A percentile compares a stretch with the other conserved stretches of the same genome.
These are phyloP conservation scores for Exophiala oligosperma DNA, from an alignment of 2,329 filamentous ascomycete genomes.

Conservation along the genomic window DNA sequence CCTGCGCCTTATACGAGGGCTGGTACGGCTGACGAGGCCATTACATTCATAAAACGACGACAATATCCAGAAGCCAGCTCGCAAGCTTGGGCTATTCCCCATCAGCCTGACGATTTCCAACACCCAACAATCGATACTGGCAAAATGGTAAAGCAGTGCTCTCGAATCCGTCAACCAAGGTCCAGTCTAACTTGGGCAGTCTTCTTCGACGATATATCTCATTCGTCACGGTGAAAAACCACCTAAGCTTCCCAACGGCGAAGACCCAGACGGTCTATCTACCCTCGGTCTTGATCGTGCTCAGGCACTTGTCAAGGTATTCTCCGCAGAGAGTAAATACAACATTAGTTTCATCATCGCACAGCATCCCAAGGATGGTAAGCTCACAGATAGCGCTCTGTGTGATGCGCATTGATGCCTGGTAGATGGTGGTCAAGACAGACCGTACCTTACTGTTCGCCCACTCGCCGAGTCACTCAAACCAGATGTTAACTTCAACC, in stretches of 20 bases:
- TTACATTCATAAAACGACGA: neutral
- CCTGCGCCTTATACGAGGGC: neutral
- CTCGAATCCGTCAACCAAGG: neutral
- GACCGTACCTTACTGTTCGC: constrained; percentile 58
- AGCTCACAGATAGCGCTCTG: constrained; percentile 43
- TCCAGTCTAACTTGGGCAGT: neutral
- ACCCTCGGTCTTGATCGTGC: constrained; percentile 55
- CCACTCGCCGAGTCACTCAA: constrained; percentile 48
- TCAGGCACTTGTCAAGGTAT: constrained; percentile 60
- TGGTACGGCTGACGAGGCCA: neutral
- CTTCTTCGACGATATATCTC: constrained; percentile 55
- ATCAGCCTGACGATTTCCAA: neutral
- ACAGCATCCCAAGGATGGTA: constrained; percentile 48
- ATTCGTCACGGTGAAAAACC: constrained; percentile 68
- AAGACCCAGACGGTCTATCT: constrained; percentile 39
- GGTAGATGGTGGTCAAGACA: constrained; percentile 51
- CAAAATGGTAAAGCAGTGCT: neutral
- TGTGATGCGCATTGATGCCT: neutral
- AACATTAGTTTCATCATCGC: constrained; percentile 62
- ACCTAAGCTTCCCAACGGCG: constrained; percentile 45
- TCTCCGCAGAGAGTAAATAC: constrained; percentile 53
- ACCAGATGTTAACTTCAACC: constrained; percentile 21
- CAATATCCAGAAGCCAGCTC: neutral
- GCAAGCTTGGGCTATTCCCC: neutral
- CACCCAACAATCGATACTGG: neutral